Percentiles rank a stretch among this genome's conserved stretches.
Evolutionary conservation across 345 rosid genomes (phyloP).

Genomic region (Rhizophora apiculata): DNA sequence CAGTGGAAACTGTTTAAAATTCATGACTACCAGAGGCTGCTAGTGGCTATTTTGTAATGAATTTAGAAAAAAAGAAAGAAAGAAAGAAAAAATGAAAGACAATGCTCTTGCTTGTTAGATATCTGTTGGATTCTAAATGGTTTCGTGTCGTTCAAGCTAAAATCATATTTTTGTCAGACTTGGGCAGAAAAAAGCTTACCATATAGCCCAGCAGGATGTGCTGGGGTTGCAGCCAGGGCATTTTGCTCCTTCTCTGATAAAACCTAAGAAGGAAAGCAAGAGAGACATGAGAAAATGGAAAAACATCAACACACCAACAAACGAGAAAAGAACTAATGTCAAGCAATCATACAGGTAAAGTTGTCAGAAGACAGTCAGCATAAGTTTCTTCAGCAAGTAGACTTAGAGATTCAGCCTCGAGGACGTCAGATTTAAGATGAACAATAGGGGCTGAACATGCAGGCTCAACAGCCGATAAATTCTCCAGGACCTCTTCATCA

Average conservation of each 20-base stretch:
- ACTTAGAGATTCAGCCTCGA: constrained; percentile 56
- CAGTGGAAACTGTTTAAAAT: neutral
- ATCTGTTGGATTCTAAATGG: neutral
- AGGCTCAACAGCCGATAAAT: constrained; percentile 32
- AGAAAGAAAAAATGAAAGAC: too few species aligned
- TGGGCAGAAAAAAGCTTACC: constrained; percentile 39
- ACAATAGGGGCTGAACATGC: constrained; percentile 52
- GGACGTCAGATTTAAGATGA: constrained; percentile 61
- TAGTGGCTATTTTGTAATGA: too few species aligned
- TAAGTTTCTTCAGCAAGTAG: constrained; percentile 57
- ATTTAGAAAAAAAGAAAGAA: too few species aligned
- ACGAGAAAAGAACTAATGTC: neutral
- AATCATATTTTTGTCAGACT: neutral
- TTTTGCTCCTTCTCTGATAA: constrained; percentile 85
- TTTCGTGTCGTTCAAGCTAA: neutral
- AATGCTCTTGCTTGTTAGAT: neutral
- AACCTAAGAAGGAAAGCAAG: constrained; percentile 44
- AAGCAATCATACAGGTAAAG: constrained; percentile 57
- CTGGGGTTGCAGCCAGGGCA: constrained; percentile 87
- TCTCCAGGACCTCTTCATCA: constrained; percentile 44
- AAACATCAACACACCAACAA: neutral
- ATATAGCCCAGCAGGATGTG: constrained; percentile 81
- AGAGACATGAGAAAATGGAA: constrained; percentile 1
- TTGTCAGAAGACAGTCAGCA: constrained; percentile 65
- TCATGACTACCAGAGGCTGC: neutral